Evolutionary conservation across 495 filamentous ascomycete species (phyloP), one percentile per base, ranked within the genome.

Genomic region (Bacidia gigantensis): DNA sequence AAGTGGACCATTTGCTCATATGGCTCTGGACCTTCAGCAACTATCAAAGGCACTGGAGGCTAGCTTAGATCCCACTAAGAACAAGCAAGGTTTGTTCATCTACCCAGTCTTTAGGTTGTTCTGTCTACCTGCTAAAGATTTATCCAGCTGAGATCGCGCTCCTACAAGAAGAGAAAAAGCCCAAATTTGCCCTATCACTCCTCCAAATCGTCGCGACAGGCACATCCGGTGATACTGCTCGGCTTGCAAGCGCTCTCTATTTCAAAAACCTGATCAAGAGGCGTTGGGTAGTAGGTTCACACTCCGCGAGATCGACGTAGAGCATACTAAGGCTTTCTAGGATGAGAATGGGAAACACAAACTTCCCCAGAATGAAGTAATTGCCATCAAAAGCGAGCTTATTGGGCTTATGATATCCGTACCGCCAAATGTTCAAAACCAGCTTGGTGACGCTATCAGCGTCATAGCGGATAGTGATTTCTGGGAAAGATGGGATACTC

Each of bases 391-490:
- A 68, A 76, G 73, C 52, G 89, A 96, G 68, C 77, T 99, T 58
- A 87, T 99, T 61, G 89, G 86, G 44, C 72, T 99, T 56, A 99
- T 99, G 93, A 92, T 95, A 55, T 82, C 82, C 3, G 86, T 92
- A 14, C 89, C 89, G 2, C 59, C 86, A 24, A 80, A 76, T 12
- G 86, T 99, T 56, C 93, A 96, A 65, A 79, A 85, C 41, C 93
- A 97, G 68, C 72, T 99, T 41, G 93, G 93, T 57, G 93, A 97
- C 58, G 89, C 92, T 35, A 87, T 96, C 63, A 95, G 92, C 67
- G 77, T 88, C 56, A 97, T 99, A 55, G 93, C 93, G 32, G 90
- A 97, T 65, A 95, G 88, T 58, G 93, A 99, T 64, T 99, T 99
- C 68, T 97, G 84, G 83, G 72, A 82, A 65, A 75, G 84, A 60